phyloP scores from a whole-genome alignment of 2,329 filamentous ascomycete species.

The Geosmithia putterillii region DNA sequence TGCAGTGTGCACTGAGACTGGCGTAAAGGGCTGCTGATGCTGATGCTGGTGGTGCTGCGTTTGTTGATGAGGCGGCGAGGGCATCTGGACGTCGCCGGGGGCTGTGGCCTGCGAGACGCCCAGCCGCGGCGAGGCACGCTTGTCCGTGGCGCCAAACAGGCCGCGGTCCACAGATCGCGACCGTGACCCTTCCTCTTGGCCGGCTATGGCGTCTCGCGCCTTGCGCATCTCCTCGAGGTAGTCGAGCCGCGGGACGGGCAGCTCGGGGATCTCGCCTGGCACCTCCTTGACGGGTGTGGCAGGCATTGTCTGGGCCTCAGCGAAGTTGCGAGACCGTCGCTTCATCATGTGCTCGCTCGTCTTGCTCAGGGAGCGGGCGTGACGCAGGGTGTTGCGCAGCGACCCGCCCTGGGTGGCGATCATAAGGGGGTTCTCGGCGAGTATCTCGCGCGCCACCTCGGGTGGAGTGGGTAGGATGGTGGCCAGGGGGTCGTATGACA shows the following conservation, averaged over 20 bases:
- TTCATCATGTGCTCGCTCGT: conserved; percentile 29
- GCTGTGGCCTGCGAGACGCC: conserved; percentile 49
- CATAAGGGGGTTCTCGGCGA: not conserved
- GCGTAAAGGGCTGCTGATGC: conserved; percentile 16
- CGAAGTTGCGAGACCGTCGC: conserved; percentile 10
- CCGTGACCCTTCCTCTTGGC: conserved; percentile 34
- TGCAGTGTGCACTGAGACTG: no score
- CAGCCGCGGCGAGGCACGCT: conserved; percentile 52
- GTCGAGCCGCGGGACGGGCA: conserved; percentile 16
- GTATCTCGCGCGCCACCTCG: conserved; percentile 3
- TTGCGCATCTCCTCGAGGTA: conserved; percentile 28
- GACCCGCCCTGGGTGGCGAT: not conserved
- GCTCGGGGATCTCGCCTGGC: conserved; percentile 5
- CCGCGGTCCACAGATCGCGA: conserved; percentile 53
- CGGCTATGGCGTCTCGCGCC: conserved; percentile 23
- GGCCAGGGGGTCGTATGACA: conserved; percentile 26
- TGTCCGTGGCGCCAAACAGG: conserved; percentile 46
- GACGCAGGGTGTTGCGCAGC: conserved; percentile 14
- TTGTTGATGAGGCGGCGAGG: no score
- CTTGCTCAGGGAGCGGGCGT: conserved; percentile 30
- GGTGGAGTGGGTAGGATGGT: conserved; percentile 19
- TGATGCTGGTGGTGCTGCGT: not conserved
- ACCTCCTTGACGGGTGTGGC: conserved; percentile 1
- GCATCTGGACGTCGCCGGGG: conserved; percentile 39
- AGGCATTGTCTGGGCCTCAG: conserved; percentile 9